Evolutionary conservation across 306 rosid species (phyloP), one percentile per base, ranked within the genome.

Genomic region (Abrus pulchellus): DNA sequence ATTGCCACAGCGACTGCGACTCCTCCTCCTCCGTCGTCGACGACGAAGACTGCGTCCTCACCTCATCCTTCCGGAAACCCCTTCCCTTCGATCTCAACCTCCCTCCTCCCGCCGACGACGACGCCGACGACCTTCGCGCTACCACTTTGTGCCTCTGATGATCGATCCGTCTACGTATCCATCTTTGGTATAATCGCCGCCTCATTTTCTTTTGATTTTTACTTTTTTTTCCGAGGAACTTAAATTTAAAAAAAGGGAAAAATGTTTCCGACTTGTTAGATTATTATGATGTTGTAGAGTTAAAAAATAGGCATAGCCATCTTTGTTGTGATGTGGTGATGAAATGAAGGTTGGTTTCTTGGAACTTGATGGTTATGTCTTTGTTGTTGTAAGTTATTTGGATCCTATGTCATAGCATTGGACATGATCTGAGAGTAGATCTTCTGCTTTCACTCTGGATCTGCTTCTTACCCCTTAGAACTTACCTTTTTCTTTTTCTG

Each of bases 1-100:
- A 86, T 60, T 92, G 91, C 71, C 98, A 86, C 49, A 94, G 98
- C 86, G 97, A 91, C 53, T 94, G 98, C 65, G 98, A 90, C 77
- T 94, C 98, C 0, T 94, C 98, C 10, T 94, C 97, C 0, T 89
- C 97, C 41, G 94, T 94, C 28, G 85, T 90, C 2, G 97, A 94
- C 28, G 94, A 89, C 10, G 90, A 87, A 2, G 93, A 91, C 30
- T 90, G 90, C 55, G 92, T 74, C 10, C 91, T 87, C 55, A 78
- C 91, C 20, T 90, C 98, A 1, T 85, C 94, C 0, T 86, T 86
- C 30, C 83, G 88, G 3, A 83, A 81, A 78, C 77, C 78, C 2
- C 68, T 88, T 41, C 90, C 96, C 0, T 90, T 94, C 82, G 98
- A 94, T 92, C 92, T 94, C n/a, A 94, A 94, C 85, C 81, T 84